These are phyloP conservation scores for Beta lomatogona DNA, from an alignment of 179 eudicot genomes.

Conservation along the genomic window DNA sequence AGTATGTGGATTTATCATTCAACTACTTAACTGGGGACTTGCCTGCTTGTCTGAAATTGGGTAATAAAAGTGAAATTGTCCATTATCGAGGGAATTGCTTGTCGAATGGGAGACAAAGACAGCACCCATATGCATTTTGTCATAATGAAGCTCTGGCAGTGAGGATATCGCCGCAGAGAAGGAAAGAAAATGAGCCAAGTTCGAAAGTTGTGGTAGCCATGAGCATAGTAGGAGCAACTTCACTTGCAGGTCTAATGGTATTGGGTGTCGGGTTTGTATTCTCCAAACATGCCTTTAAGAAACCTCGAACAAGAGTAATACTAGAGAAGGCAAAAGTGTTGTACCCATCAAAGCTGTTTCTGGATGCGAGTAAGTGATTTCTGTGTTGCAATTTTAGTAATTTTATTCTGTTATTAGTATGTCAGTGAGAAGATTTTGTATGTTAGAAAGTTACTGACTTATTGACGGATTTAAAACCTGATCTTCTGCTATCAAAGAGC, in stretches of 20 bases:
- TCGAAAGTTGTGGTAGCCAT: constrained; percentile 58
- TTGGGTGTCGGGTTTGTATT: constrained; percentile 39
- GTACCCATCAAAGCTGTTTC: constrained; percentile 49
- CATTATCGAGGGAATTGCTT: constrained; percentile 62
- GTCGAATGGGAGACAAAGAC: constrained; percentile 36
- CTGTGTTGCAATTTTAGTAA: not conserved
- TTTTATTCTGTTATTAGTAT: not conserved
- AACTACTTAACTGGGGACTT: constrained; percentile 67
- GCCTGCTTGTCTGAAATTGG: constrained; percentile 52
- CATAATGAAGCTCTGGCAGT: constrained; percentile 74
- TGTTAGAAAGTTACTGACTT: not conserved
- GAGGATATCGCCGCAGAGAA: constrained; percentile 37
- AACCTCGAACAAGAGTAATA: constrained; percentile 47
- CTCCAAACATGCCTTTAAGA: constrained; percentile 28
- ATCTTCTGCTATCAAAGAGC: not conserved
- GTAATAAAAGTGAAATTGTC: constrained; percentile 29
- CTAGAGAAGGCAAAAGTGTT: constrained; percentile 53
- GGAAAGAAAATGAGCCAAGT: constrained; percentile 28
- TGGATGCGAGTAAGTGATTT: constrained; percentile 67
- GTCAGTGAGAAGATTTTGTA: not conserved
- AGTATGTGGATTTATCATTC: constrained; percentile 54
- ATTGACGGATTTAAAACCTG: not conserved
- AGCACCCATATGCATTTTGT: constrained; percentile 49
- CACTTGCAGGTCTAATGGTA: constrained; percentile 51
- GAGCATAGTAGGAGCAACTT: constrained; percentile 59